Evolutionary conservation across 2,329 filamentous ascomycete genomes (phyloP), one percentile per base, ranked within the genome.

Genomic region (Colletotrichum ledebouriae): DNA sequence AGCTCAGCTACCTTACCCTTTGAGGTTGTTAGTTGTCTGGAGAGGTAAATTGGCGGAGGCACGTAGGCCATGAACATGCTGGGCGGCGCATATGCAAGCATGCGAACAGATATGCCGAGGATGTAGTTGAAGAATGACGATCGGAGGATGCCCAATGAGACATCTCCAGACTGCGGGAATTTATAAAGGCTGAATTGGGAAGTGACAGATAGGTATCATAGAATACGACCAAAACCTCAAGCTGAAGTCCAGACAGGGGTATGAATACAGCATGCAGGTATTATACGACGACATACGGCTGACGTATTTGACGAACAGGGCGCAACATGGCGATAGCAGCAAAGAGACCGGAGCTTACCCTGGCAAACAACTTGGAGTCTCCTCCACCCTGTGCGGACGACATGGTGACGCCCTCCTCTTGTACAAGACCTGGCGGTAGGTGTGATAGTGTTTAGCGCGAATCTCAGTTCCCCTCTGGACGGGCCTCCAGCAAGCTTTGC

Each of bases 1-100:
- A 99, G 86, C 88, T 99, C 96, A 71, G 95, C 94, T 73, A 98
- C 96, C 87, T 99, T 99, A 86, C 96, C 96, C 96, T 99, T 92
- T 84, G 82, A 75, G 79, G 81, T 80, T 78, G 83, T 88, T 80
- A 89, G 85, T 81, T 80, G 82, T 82, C 78, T 83, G 78, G 78
- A 75, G 12, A 66, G 17, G 75, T 80, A 77, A 71, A 76, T 73
- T 72, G 81, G 77, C 46, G 81, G 81, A 60, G 85, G 83, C 66
- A 86, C 75, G 70, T 87, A 87, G 74, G 85, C 81, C 69, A 87
- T 78, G 72, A 87, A 88, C 82, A 88, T 86, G 72, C 76, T 78
- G 77, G 76, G 76, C 70, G 60, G 34, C 34, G 59, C 59, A 63
- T 68, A 41, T 20, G 55, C 47, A 15, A 50, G 52, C 41, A 59